A percentile compares a stretch with the other conserved stretches of the same genome.
Conservation (phyloP, 1,139 yeast species). For the Saccharomyces pastorianus region DNA sequence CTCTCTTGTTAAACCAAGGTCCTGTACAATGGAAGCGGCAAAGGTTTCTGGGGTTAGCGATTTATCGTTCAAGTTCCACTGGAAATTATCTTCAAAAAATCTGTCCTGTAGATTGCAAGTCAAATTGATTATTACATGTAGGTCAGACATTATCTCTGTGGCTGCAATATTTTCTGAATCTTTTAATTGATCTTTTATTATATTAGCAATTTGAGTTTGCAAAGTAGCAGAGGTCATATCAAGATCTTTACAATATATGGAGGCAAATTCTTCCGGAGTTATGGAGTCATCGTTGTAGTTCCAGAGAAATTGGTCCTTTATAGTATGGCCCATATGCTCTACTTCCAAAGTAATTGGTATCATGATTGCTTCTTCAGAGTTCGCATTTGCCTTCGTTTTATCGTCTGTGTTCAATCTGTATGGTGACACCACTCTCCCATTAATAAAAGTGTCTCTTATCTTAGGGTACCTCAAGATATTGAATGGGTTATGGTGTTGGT, state of each 20-base stretch:
- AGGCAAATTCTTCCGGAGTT: slow-evolving; percentile 80
- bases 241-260: slow-evolving; percentile 69
- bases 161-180: slow-evolving; percentile 62
- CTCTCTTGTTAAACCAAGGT: slow-evolving; percentile 76
- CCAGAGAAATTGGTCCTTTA: slow-evolving; percentile 86
- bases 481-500: slow-evolving; percentile 26
- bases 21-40: slow-evolving; percentile 74
- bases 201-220: slow-evolving; percentile 57
- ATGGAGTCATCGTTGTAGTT: slow-evolving; percentile 68
- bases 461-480: slow-evolving; percentile 29
- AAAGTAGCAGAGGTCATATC: slow-evolving; percentile 48
- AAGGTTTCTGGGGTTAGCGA: slow-evolving; percentile 69
- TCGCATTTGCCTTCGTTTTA: slow-evolving; percentile 3
- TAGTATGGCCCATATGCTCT: slow-evolving; percentile 57
- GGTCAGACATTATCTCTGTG: slow-evolving; percentile 49
- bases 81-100: slow-evolving; percentile 85
- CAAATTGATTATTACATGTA: slow-evolving; percentile 71
- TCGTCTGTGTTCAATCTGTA: slow-evolving; percentile 21
- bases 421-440: slow-evolving; percentile 28
- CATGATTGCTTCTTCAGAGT: slow-evolving; percentile 34
- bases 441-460: slow-evolving; percentile 29
- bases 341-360: slow-evolving; percentile 75
- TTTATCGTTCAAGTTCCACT: slow-evolving; percentile 66
- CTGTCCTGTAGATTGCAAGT: slow-evolving; percentile 79
- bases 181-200: slow-evolving; percentile 72